Evolutionary conservation across 495 filamentous ascomycete species (phyloP).

Genomic region (Aspergillus panamensis): DNA sequence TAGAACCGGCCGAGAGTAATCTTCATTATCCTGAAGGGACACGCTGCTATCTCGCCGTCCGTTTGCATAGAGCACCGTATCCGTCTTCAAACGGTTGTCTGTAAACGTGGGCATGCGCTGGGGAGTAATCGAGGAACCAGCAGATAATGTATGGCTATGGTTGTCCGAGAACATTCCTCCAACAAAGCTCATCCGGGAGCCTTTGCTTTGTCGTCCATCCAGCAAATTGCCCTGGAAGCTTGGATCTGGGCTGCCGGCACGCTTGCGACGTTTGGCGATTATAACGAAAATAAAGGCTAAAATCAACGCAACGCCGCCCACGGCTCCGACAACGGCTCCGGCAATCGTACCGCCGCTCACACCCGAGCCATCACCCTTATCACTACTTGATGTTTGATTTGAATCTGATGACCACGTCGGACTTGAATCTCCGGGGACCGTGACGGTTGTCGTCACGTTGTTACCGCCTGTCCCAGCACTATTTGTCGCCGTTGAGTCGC

Average conservation of each 20-base stretch:
- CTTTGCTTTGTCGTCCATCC: conserved; percentile 43
- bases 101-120: conserved; percentile 37
- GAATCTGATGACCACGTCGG: conserved; percentile 27
- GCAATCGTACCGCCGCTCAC: conserved; percentile 41
- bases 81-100: conserved; percentile 44
- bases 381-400: conserved; percentile 13
- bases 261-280: conserved; percentile 40
- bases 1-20: conserved; percentile 56
- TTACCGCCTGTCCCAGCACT: conserved; percentile 44
- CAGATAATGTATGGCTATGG: conserved; percentile 40
- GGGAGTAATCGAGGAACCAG: conserved; percentile 27
- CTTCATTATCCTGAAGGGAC: conserved; percentile 54
- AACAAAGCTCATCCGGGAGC: conserved; percentile 47
- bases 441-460: conserved; percentile 44
- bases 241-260: conserved; percentile 31
- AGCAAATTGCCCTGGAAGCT: conserved; percentile 33
- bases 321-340: conserved; percentile 48
- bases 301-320: conserved; percentile 43
- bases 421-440: conserved; percentile 46
- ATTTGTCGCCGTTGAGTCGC: conserved; percentile 33
- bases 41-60: conserved; percentile 48
- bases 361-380: conserved; percentile 19
- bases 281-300: conserved; percentile 40
- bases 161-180: conserved; percentile 38
- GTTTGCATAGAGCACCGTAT: conserved; percentile 42